Conservation (phyloP, 2,329 filamentous ascomycete species). For the Fusarium caatingaense region DNA sequence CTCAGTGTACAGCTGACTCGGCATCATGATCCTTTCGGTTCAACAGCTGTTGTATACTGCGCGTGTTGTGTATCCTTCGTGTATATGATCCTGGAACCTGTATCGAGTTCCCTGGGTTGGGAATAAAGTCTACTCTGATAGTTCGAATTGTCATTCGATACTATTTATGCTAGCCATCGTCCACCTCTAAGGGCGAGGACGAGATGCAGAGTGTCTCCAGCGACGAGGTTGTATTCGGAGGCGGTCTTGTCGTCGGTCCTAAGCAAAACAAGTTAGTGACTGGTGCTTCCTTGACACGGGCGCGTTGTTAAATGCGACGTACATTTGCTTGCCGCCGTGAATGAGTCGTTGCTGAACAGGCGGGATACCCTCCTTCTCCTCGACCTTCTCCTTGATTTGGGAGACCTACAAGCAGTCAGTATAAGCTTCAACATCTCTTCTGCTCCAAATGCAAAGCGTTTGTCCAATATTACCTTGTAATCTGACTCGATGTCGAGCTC, state of each 20-base stretch:
- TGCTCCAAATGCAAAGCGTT: background rate
- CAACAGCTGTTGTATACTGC: conserved; percentile 16
- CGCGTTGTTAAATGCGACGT: conserved; percentile 43
- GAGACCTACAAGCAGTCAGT: conserved; percentile 72
- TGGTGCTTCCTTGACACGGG: background rate
- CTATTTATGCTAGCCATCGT: conserved; percentile 40
- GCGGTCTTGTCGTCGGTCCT: conserved; percentile 98
- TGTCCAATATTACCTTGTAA: conserved; percentile 76
- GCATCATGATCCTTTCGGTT: conserved; percentile 16
- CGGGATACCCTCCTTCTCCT: conserved; percentile 98
- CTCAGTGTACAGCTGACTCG: conserved; percentile 3
- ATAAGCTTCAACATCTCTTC: background rate
- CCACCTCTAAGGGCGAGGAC: conserved; percentile 94
- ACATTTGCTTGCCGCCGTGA: conserved; percentile 99
- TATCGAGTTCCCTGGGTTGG: conserved; percentile 1
- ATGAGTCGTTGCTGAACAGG: conserved; percentile 97
- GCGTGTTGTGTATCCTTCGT: conserved; percentile 15
- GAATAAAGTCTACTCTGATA: background rate
- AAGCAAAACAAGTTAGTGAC: conserved; percentile 5
- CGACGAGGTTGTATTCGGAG: conserved; percentile 87
- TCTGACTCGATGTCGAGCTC: conserved; percentile 96
- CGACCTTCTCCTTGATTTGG: conserved; percentile 98
- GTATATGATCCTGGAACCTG: conserved; percentile 17
- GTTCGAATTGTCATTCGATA: conserved; percentile 10
- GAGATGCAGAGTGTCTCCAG: conserved; percentile 92